Evolutionary conservation across 2,329 filamentous ascomycete species (phyloP), one percentile per base, ranked within the genome.

Genomic region (Cryoendolithus antarcticus): DNA sequence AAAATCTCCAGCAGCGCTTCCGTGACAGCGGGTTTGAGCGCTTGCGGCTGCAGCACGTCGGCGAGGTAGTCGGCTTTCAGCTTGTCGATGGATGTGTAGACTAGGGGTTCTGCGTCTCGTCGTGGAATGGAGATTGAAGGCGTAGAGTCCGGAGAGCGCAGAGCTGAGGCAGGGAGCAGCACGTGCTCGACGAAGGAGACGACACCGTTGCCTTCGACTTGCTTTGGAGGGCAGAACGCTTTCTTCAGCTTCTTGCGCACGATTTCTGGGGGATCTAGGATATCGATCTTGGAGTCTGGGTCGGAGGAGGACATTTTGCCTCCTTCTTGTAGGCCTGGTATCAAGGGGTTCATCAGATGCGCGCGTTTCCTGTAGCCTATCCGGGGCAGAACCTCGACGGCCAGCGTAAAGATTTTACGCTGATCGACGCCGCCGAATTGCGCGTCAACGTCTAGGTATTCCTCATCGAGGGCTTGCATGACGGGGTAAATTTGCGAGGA

Each of bases 391-490:
- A 80, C 81, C 49, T 95, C 89, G 48, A 81, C 82, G 4, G 89
- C 86, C 3, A 86, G 75, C 1, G 79, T 80, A 59, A 94, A 94
- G 45, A 94, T 78, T 64, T 94, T 95, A 43, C 86, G 69, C 65
- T 94, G 88, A 54, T 95, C 89, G 21, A 72, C 59, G 47, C 81
- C 85, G 40, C 88, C 88, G 45, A 95, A 88, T 56, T 98, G 86
- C 2, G 75, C 81, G 59, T 98, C 89, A 3, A 88, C 84, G 41
- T 78, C 78, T 3, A 98, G 69, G 67, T 95, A 78, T 65, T 91
- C 73, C 65, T 96, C 89, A 55, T 96, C 89, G 34, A 96, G 67
- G 1, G 83, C 83, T 63, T 96, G 91, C 63, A 98, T 79, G 35
- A 93, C 70, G 1, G 85, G 84, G 67, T 93, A 93, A 45, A 89